These are phyloP conservation scores for Diaporthe australafricana DNA, from an alignment of 2,329 filamentous ascomycete species.

Conservation along the genomic window DNA sequence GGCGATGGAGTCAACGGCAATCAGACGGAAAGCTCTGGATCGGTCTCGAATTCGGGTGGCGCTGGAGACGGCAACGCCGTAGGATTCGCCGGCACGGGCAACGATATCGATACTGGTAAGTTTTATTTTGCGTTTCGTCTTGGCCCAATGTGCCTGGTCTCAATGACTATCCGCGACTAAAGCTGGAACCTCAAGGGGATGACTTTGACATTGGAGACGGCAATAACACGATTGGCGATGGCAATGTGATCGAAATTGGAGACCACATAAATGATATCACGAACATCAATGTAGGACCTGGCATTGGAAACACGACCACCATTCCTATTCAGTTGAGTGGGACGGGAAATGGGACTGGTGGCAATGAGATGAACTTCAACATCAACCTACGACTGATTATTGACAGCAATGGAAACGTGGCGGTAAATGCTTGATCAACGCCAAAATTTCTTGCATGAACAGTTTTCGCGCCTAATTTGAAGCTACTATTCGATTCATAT, in stretches of 20 bases:
- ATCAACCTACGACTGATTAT: constrained; percentile 5
- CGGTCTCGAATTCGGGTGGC: constrained; percentile 1
- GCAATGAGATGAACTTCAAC: constrained; percentile 6
- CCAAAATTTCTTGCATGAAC: neutral
- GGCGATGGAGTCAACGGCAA: constrained; percentile 5
- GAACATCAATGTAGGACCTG: constrained; percentile 3
- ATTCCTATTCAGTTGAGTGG: constrained; percentile 9
- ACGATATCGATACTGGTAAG: constrained; percentile 7
- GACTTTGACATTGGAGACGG: constrained; percentile 12
- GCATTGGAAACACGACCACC: neutral
- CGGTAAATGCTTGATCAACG: neutral
- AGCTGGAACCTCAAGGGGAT: neutral
- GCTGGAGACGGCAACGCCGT: neutral
- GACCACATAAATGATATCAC: constrained; percentile 4
- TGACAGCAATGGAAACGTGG: neutral
- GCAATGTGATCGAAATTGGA: constrained; percentile 1
- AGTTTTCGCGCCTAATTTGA: neutral
- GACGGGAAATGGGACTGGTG: neutral
- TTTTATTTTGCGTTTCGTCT: neutral
- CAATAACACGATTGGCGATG: neutral
- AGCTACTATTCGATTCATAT: neutral
- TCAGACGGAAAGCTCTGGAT: constrained; percentile 1
- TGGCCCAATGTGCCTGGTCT: neutral
- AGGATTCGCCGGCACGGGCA: neutral
- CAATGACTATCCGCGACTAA: neutral